Evolutionary conservation across 495 filamentous ascomycete species (phyloP), one percentile per base, ranked within the genome.

Genomic region (Bacidia gigantensis): DNA sequence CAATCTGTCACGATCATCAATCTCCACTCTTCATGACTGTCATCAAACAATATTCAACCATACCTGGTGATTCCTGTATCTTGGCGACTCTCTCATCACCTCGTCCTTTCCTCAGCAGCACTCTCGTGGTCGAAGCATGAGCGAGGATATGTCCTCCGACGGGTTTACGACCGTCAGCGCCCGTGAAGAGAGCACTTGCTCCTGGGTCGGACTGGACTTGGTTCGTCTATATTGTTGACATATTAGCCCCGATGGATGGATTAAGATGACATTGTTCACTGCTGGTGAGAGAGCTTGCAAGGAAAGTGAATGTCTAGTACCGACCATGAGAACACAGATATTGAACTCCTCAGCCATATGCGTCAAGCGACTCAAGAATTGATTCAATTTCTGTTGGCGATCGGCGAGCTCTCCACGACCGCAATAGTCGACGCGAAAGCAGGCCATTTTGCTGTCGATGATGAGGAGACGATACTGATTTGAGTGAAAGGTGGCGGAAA

Each of bases 341-440:
- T 88, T 89, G 67, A 89, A 89, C 60, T 87, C 84, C 68, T 87
- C 83, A 45, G 83, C 80, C 74, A 87, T 83, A 62, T 85, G 82
- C 12, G 80, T 76, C 12, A 86, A 64, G 60, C 78, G 80, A 54
- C 76, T 76, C 46, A 88, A 60, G 64, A 86, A 86, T 57, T 81
- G 75, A 59, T 80, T 80, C 14, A 89, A 69, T 56, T 83, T 87
- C 69, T 84, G 80, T 65, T 89, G 84, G 3, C 84, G 74, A 58
- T 88, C 84, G 12, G 81, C 79, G 51, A 88, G 72, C 60, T 89
- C 84, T 20, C 82, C 84, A 54, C 84, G 79, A 18, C 84, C 84
- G 64, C 71, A 73, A 58, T 78, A 89, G 62, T 88, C 84, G 22
- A 84, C 82, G 14, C 84, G 75, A 60, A 86, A 89, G 53, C 81